These are phyloP conservation scores for Phalaenopsis aphrodite DNA, from an alignment of 106 monocot species.

Conservation along the genomic window DNA sequence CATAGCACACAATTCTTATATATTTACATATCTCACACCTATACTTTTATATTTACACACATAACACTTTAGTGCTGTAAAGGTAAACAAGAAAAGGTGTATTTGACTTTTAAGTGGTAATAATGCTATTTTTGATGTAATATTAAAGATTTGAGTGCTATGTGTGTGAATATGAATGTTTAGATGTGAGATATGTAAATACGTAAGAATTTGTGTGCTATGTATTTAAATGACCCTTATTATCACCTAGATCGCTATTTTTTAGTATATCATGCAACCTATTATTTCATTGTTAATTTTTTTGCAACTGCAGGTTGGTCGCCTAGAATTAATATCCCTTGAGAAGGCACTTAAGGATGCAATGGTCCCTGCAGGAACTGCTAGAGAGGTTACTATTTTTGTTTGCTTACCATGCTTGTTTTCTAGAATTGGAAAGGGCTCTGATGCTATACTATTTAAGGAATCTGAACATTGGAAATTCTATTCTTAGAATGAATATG, in stretches of 20 bases:
- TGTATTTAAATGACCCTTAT: too few relatives aligned
- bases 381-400: constrained; percentile 62
- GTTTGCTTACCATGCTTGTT: background rate
- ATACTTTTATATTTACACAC: too few relatives aligned
- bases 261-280: constrained; percentile 3
- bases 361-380: constrained; percentile 63
- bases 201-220: too few relatives aligned
- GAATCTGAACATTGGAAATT: background rate
- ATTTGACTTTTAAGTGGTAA: too few relatives aligned
- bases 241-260: background rate
- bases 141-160: too few relatives aligned
- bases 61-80: too few relatives aligned
- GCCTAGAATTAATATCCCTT: constrained; percentile 76
- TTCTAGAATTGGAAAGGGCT: background rate
- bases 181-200: too few relatives aligned
- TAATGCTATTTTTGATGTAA: too few relatives aligned
- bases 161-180: too few relatives aligned
- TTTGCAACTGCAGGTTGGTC: constrained; percentile 52
- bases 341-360: constrained; percentile 80
- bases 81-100: too few relatives aligned
- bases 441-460: background rate
- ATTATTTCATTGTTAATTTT: constrained; percentile 6
- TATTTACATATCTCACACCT: too few relatives aligned
- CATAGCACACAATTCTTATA: too few relatives aligned
- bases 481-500: constrained; percentile 82